phyloP scores from a whole-genome alignment of 306 rosid species.

The Vigna radiata region DNA sequence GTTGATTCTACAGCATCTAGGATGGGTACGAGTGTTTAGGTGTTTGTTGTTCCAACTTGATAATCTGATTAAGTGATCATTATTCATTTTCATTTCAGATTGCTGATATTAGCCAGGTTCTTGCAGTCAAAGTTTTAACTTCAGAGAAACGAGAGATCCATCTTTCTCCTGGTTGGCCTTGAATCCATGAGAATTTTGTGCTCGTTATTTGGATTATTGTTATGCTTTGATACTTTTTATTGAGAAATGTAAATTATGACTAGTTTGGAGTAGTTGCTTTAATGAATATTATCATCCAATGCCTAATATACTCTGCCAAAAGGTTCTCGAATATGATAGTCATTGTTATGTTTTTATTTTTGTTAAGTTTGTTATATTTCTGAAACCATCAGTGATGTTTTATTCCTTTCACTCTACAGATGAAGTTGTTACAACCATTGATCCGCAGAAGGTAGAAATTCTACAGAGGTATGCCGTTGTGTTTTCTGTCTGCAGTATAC shows the following conservation, averaged over 20 bases:
- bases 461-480: constrained; percentile 71
- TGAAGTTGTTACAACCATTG: constrained; percentile 83
- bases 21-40: constrained; percentile 74
- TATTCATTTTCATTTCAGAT: constrained; percentile 58
- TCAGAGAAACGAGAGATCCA: constrained; percentile 78
- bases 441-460: constrained; percentile 89
- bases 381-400: constrained; percentile 25
- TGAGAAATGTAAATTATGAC: constrained; percentile 26
- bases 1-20: constrained; percentile 92
- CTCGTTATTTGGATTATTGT: constrained; percentile 37
- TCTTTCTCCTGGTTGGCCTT: constrained; percentile 79
- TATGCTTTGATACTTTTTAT: constrained; percentile 36
- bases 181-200: constrained; percentile 37
- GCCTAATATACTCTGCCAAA: constrained; percentile 13
- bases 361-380: constrained; percentile 32
- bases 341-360: constrained; percentile 28
- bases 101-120: constrained; percentile 86
- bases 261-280: constrained; percentile 35
- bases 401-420: constrained; percentile 60
- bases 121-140: constrained; percentile 79
- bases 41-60: constrained; percentile 17
- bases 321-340: constrained; percentile 36
- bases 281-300: constrained; percentile 29
- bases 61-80: constrained; percentile 24
- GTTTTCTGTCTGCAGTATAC: constrained; percentile 15